Percentiles rank a stretch among this genome's conserved stretches.
phyloP scores from a whole-genome alignment of 2,329 filamentous ascomycete species.

The Apiospora aurea region DNA sequence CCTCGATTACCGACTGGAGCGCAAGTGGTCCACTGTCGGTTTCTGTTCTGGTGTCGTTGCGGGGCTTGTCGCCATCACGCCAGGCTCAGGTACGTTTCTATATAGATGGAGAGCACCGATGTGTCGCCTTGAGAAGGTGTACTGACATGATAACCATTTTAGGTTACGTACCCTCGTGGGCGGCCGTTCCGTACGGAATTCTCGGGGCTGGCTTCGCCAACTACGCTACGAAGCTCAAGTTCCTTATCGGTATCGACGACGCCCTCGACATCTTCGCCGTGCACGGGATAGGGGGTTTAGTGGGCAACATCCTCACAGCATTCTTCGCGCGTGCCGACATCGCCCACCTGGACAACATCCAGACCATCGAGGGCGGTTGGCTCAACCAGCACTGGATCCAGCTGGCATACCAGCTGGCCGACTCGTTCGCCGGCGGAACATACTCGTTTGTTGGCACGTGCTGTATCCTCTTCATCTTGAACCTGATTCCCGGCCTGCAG shows the following conservation, averaged over 20 bases:
- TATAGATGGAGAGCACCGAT: too few species aligned
- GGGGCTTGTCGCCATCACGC: conserved; percentile 87
- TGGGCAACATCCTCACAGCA: conserved; percentile 80
- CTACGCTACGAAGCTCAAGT: conserved; percentile 92
- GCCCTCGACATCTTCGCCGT: conserved; percentile 90
- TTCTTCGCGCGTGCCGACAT: conserved; percentile 89
- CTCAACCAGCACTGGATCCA: conserved; percentile 85
- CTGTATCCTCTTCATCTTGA: conserved; percentile 81
- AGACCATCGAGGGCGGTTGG: conserved; percentile 77
- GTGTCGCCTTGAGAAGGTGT: not conserved
- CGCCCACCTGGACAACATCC: conserved; percentile 77
- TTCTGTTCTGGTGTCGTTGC: conserved; percentile 93
- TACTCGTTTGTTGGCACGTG: conserved; percentile 84
- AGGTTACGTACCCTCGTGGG: conserved; percentile 82
- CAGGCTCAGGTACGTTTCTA: conserved; percentile 71
- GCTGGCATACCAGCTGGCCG: conserved; percentile 82
- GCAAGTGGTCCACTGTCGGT: conserved; percentile 91
- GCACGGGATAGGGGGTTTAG: conserved; percentile 78
- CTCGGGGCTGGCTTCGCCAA: conserved; percentile 81
- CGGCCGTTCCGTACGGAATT: conserved; percentile 80
- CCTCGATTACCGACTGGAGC: conserved; percentile 86
- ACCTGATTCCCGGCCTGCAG: conserved; percentile 76
- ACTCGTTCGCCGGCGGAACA: conserved; percentile 75
- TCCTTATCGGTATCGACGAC: conserved; percentile 80
- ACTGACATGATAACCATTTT: conserved; percentile 26